A percentile compares a stretch with the other conserved stretches of the same genome.
Evolutionary conservation across 2,329 filamentous ascomycete species (phyloP).

Genomic region (Fusarium avenaceum): DNA sequence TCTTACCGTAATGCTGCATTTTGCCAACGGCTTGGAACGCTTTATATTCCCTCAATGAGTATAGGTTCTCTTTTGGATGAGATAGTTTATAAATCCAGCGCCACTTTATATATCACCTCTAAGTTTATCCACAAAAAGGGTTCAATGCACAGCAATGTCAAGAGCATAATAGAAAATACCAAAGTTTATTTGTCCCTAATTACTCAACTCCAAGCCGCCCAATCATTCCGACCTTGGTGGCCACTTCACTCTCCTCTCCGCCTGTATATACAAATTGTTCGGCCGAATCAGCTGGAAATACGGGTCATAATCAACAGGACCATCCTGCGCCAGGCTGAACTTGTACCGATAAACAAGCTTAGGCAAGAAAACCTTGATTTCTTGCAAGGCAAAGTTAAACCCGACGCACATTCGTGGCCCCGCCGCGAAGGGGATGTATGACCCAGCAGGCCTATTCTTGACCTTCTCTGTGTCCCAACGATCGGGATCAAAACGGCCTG

Average conservation of each 20-base stretch:
- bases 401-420: conserved; percentile 72
- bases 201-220: fast-evolving
- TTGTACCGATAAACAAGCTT: conserved; percentile 71
- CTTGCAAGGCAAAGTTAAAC: conserved; percentile 73
- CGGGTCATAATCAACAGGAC: conserved; percentile 69
- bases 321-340: conserved; percentile 63
- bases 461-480: conserved; percentile 69
- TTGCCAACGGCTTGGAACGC: too few relatives aligned
- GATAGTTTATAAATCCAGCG: too few relatives aligned
- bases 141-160: neutral
- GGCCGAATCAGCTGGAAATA: conserved; percentile 71
- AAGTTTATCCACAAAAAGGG: too few relatives aligned
- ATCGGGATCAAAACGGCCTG: conserved; percentile 69
- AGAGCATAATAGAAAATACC: neutral
- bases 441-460: conserved; percentile 63
- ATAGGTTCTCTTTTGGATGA: too few relatives aligned
- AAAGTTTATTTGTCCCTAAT: neutral
- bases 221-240: conserved; percentile 10
- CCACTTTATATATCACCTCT: too few relatives aligned
- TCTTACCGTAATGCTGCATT: too few relatives aligned
- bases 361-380: conserved; percentile 70
- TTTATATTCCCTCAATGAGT: too few relatives aligned
- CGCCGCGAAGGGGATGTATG: conserved; percentile 71
- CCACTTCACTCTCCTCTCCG: conserved; percentile 53
- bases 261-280: conserved; percentile 66